phyloP scores from a whole-genome alignment of 1,284 basidiomycete genomes.

The Erythrobasidium hasegawianum region DNA sequence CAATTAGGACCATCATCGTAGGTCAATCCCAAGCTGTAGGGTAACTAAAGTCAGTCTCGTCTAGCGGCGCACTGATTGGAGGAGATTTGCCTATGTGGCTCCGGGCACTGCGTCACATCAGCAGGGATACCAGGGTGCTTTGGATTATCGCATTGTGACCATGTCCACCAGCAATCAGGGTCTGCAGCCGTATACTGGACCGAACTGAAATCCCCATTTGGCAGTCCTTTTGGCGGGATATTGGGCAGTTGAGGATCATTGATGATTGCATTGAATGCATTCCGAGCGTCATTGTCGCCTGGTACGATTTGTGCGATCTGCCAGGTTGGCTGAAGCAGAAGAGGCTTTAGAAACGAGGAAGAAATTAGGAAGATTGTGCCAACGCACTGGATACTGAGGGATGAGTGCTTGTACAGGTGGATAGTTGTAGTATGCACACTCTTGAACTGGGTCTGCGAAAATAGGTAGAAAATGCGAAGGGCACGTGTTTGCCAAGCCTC shows the following conservation, averaged over 20 bases:
- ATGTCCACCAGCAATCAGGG: constrained; percentile 48
- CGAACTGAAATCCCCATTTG: constrained; percentile 37
- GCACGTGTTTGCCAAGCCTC: not conserved
- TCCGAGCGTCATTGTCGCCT: constrained; percentile 31
- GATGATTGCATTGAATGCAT: constrained; percentile 39
- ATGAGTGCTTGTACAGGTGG: not conserved
- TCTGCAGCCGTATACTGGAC: constrained; percentile 39
- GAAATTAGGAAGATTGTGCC: too few relatives aligned
- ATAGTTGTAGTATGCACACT: constrained; percentile 14
- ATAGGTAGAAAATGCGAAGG: too few relatives aligned
- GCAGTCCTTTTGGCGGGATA: constrained; percentile 38
- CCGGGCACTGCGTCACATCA: constrained; percentile 47
- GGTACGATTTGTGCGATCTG: constrained; percentile 14
- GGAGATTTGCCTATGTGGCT: too few relatives aligned
- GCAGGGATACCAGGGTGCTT: constrained; percentile 29
- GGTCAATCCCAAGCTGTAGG: constrained; percentile 55
- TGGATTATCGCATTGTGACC: constrained; percentile 44
- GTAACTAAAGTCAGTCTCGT: too few relatives aligned
- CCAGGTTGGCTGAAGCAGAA: constrained; percentile 5
- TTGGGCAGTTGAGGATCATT: constrained; percentile 38
- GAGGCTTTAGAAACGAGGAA: too few relatives aligned
- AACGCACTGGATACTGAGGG: constrained; percentile 4
- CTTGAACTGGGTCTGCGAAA: constrained; percentile 19
- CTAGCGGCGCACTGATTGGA: too few relatives aligned
- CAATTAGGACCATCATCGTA: constrained; percentile 55